Evolutionary conservation across 139 green algal genomes (phyloP).

Genomic region (Auxenochlorella pyrenoidosa): DNA sequence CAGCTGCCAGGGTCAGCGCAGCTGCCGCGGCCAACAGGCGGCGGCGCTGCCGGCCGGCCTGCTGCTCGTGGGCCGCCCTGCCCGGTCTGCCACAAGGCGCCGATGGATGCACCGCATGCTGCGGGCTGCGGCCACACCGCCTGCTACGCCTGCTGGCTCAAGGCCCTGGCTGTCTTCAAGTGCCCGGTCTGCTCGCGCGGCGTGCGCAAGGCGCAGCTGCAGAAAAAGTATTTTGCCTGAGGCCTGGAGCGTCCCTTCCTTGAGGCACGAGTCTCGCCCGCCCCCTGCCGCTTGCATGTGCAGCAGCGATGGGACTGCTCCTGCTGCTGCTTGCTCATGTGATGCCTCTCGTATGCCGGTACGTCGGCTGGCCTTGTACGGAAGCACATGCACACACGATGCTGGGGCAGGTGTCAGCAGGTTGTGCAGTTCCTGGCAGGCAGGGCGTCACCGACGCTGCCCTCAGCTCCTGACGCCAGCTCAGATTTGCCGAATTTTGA

Average conservation of each 20-base stretch:
- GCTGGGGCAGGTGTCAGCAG: too few relatives aligned
- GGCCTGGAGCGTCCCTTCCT: neutral
- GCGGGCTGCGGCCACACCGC: conserved; percentile 64
- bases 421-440: too few relatives aligned
- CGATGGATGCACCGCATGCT: conserved; percentile 60
- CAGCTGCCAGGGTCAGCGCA: neutral
- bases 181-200: conserved; percentile 57
- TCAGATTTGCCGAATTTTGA: too few relatives aligned
- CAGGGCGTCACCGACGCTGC: too few relatives aligned
- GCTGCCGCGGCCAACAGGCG: neutral
- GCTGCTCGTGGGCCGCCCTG: conserved; percentile 4
- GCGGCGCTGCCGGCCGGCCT: neutral
- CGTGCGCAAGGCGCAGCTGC: conserved; percentile 57
- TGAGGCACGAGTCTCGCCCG: too few relatives aligned
- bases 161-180: conserved; percentile 50
- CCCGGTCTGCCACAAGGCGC: conserved; percentile 49
- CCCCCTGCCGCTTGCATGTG: too few relatives aligned
- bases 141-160: conserved; percentile 76
- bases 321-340: too few relatives aligned
- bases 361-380: too few relatives aligned
- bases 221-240: conserved; percentile 51
- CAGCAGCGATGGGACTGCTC: too few relatives aligned
- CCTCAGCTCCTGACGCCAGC: too few relatives aligned
- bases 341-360: too few relatives aligned
- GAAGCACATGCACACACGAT: too few relatives aligned